phyloP scores from a whole-genome alignment of 768 basidiomycete species.

The Trametes sanguinea region DNA sequence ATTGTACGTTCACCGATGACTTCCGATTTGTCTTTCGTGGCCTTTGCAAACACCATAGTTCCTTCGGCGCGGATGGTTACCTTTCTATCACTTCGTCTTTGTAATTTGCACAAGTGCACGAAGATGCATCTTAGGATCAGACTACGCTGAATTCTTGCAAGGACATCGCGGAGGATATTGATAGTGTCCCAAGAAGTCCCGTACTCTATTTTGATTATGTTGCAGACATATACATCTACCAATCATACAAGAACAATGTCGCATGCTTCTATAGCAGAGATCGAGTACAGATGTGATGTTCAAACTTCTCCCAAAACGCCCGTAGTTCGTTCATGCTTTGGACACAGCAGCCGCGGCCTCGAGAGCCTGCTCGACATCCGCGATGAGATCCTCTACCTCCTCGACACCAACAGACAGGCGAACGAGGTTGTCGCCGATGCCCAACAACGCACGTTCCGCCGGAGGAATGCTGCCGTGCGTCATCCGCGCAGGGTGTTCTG shows the following conservation, averaged over 20 bases:
- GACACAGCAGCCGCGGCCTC: constrained; percentile 37
- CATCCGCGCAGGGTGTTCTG: constrained; percentile 87
- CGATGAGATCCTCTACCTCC: constrained; percentile 79
- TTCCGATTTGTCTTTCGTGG: too few species aligned
- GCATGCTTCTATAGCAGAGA: not conserved
- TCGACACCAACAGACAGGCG: constrained; percentile 88
- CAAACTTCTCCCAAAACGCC: not conserved
- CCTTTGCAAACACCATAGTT: too few species aligned
- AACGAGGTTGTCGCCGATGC: constrained; percentile 77
- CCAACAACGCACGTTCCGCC: constrained; percentile 64
- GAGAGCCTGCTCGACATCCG: constrained; percentile 70
- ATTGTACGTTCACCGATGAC: not conserved
- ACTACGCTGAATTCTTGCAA: too few species aligned
- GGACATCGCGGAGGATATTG: too few species aligned
- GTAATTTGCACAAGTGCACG: too few species aligned
- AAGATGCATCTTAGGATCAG: too few species aligned
- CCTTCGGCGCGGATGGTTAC: too few species aligned
- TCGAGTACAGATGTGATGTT: not conserved
- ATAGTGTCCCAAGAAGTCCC: not conserved
- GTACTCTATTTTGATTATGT: not conserved
- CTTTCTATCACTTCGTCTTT: too few species aligned
- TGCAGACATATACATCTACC: not conserved
- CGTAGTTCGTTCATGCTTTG: not conserved
- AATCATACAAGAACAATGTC: not conserved
- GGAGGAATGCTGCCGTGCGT: constrained; percentile 81